Evolutionary conservation across 345 rosid species (phyloP).

Genomic region (Hibiscus trionum): DNA sequence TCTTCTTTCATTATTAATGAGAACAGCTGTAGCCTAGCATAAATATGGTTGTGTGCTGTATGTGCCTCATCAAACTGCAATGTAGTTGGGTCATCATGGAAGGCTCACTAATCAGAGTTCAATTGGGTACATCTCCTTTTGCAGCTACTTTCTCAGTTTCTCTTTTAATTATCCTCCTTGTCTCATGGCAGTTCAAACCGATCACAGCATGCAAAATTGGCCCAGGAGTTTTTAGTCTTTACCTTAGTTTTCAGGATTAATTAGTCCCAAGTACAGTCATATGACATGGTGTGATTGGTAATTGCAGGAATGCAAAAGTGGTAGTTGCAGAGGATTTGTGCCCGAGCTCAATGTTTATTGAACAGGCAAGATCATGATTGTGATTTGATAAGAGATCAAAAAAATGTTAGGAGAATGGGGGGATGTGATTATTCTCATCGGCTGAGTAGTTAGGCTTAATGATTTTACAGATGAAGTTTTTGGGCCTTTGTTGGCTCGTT

Average conservation of each 20-base stretch:
- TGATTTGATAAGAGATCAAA: slow-evolving; percentile 19
- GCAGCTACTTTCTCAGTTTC: slow-evolving; percentile 15
- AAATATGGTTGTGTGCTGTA: not conserved
- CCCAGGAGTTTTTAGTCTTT: slow-evolving; percentile 28
- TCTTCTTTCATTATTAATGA: slow-evolving; percentile 2
- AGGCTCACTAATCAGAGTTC: slow-evolving; percentile 6
- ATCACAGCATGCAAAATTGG: slow-evolving; percentile 32
- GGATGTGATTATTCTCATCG: slow-evolving; percentile 4
- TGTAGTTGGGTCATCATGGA: slow-evolving; percentile 3
- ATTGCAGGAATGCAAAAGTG: slow-evolving; percentile 58
- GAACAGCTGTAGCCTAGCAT: not conserved
- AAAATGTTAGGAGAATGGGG: not conserved
- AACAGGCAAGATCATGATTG: slow-evolving; percentile 49
- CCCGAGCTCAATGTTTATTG: slow-evolving; percentile 50
- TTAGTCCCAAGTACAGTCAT: slow-evolving; percentile 28
- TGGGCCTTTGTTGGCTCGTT: slow-evolving; percentile 12
- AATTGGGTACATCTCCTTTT: slow-evolving; percentile 27
- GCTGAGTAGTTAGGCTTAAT: slow-evolving; percentile 16
- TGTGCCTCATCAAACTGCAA: not conserved
- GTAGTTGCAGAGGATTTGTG: slow-evolving; percentile 53
- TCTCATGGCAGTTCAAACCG: slow-evolving; percentile 15
- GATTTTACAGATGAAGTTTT: slow-evolving; percentile 10
- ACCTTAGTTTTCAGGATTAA: slow-evolving; percentile 35
- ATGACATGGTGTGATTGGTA: slow-evolving; percentile 66
- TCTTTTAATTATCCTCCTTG: slow-evolving; percentile 2